Percentiles rank a stretch among this genome's conserved stretches.
Evolutionary conservation across 306 rosid species (phyloP).

Genomic region (Psophocarpus tetragonolobus): DNA sequence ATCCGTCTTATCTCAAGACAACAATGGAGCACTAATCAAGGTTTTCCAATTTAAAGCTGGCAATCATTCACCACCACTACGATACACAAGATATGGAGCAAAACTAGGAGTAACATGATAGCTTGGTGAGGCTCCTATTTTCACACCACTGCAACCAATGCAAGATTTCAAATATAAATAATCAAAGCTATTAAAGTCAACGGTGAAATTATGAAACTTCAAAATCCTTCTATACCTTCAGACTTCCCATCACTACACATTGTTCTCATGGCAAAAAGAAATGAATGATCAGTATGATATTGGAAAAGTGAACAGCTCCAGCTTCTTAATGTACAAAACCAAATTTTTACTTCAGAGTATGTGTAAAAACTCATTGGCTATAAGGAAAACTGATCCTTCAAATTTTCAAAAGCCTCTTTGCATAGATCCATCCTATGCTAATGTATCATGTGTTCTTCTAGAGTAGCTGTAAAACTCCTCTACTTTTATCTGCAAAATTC

Average conservation of each 20-base stretch:
- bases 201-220: background rate
- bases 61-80: background rate
- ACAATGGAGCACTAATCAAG: background rate
- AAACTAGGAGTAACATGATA: background rate
- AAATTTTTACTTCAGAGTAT: background rate
- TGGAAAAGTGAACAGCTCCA: background rate
- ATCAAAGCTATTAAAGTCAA: background rate
- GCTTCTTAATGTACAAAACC: background rate
- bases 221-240: background rate
- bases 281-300: background rate
- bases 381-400: slow-evolving; percentile 60
- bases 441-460: background rate
- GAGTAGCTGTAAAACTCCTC: background rate
- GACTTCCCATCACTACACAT: background rate
- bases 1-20: background rate
- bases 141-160: background rate
- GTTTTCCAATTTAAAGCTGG: background rate
- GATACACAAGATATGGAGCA: background rate
- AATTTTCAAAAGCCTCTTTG: slow-evolving; percentile 46
- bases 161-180: background rate
- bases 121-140: background rate
- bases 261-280: background rate
- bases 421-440: background rate
- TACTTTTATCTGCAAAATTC: background rate
- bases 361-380: slow-evolving; percentile 29